Conservation (phyloP, 2,329 filamentous ascomycete species). For the Cercospora citrullina region DNA sequence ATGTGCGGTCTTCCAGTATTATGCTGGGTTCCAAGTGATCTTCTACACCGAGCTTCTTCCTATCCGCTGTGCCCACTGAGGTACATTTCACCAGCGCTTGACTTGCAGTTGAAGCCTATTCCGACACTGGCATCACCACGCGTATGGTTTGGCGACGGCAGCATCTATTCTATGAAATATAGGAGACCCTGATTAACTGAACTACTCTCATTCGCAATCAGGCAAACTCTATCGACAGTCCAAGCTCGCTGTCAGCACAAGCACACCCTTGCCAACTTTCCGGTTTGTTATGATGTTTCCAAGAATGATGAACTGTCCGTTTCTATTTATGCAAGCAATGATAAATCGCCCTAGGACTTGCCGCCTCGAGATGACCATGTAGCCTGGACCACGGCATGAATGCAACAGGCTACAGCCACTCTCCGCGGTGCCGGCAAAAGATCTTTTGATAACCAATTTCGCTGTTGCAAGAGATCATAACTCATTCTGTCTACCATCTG, state of each 20-base stretch:
- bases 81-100: neutral
- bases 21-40: neutral
- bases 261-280: slow-evolving; percentile 8
- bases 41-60: neutral
- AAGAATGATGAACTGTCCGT: slow-evolving; percentile 4
- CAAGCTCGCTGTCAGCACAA: neutral
- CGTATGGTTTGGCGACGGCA: neutral
- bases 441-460: slow-evolving; percentile 1
- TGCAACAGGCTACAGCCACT: neutral
- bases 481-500: neutral
- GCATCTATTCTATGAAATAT: neutral
- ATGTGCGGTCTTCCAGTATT: neutral
- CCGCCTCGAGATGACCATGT: neutral
- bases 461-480: neutral
- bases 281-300: slow-evolving; percentile 3
- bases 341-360: neutral
- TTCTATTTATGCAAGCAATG: slow-evolving; percentile 2
- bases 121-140: neutral
- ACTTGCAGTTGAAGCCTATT: neutral
- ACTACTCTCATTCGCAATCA: neutral
- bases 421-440: neutral
- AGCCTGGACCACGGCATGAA: neutral
- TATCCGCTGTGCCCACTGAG: neutral
- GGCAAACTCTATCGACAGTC: slow-evolving; percentile 4
- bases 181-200: neutral